phyloP scores from a whole-genome alignment of 176 grass and related monocot genomes.

The Carex cristatella region DNA sequence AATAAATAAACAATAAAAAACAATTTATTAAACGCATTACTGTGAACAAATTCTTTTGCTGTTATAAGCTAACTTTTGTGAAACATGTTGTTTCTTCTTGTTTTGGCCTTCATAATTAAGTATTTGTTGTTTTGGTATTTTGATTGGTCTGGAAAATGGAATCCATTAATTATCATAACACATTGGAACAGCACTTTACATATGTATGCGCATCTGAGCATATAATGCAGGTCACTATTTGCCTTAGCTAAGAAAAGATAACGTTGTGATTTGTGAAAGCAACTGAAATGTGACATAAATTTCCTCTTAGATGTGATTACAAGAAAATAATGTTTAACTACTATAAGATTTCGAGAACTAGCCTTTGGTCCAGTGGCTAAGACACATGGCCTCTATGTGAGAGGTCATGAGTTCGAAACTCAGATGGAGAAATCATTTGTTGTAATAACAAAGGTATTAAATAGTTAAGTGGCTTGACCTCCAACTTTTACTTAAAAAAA shows the following conservation, averaged over 20 bases:
- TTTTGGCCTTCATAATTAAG: not conserved
- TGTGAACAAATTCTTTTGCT: not conserved
- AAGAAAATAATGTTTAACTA: not conserved
- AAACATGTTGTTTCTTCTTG: not conserved
- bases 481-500: too few species aligned
- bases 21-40: not conserved
- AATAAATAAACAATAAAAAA: not conserved
- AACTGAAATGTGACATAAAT: constrained; percentile 1
- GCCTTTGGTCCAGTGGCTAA: too few species aligned
- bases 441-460: too few species aligned
- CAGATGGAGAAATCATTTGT: too few species aligned
- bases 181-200: not conserved
- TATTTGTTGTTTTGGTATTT: not conserved
- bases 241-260: not conserved
- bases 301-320: not conserved
- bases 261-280: not conserved
- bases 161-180: not conserved
- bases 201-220: not conserved
- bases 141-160: not conserved
- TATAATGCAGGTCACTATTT: constrained; percentile 5
- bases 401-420: too few species aligned
- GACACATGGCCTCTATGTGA: too few species aligned
- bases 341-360: too few species aligned
- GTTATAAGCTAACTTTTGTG: not conserved
- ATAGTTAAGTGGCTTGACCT: too few species aligned